Base-by-base conservation (phyloP, 176 grass and related monocot genomes). In the Eleusine indica region DNA sequence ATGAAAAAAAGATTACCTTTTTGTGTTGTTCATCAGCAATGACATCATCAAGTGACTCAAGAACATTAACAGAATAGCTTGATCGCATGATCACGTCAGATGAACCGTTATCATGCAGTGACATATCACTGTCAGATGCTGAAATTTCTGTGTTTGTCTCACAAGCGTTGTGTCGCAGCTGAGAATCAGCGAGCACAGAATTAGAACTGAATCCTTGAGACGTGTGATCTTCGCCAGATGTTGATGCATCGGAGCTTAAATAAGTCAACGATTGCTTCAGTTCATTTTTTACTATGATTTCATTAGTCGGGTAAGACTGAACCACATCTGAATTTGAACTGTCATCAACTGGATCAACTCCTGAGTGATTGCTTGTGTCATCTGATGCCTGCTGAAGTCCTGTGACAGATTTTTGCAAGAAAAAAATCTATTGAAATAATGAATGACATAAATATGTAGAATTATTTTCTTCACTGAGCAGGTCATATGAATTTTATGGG, bases 21-120 rank as follows among this genome's bases (percentile, higher is more conserved):
- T 87, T 84, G 21, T 48, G 35, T 62, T 70, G 71, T 71, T 83
- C 91, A 78, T 61, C 14, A 42, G 87, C 53, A 76, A 92, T 87
- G 8, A 51, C 18, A 70, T 76, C 52, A 72, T 81, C 84, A 69
- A 89, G 73, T 10, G 67, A 67, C 25, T 87, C 84, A 11, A 80
- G 57, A 11, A 76, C 57, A 19, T 28, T 46, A 70, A 74, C 29
- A 77, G 40, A 84, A 67, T 81, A 78, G 54, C 67, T 75, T 87
- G 84, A 78, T 19, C 3, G 47, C 22, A 53, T n/a, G 0, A n/a
- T 46, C 29, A 61, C 3, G 68, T 51, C 56, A 66, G 81, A 22
- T 29, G 60, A 76, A 61, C 16, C 81, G 73, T 83, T 70, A 49
- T 60, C 71, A 73, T 81, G 66, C 41, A 39, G 18, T 35, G 21